phyloP scores from a whole-genome alignment of 257 asterid species.

The Ehretia macrophylla region DNA sequence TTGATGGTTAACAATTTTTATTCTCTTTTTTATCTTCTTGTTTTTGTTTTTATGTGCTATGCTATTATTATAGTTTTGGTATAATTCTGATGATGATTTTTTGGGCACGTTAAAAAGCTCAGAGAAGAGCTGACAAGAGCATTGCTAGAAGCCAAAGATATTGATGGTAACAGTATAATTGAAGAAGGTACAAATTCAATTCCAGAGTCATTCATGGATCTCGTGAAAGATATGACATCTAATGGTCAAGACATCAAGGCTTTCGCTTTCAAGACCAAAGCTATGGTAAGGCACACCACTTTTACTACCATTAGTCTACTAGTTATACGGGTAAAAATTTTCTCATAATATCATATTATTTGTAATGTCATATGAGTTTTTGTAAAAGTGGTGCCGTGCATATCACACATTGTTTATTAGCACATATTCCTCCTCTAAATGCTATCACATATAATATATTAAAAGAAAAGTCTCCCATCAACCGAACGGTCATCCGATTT shows the following conservation, averaged over 20 bases:
- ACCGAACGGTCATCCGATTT: no score
- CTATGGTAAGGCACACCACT: conserved; percentile 45
- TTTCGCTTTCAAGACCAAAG: conserved; percentile 73
- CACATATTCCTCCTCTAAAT: no score
- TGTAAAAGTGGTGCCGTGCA: no score
- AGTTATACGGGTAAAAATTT: neutral
- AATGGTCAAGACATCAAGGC: conserved; percentile 65
- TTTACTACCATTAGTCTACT: conserved; percentile 2
- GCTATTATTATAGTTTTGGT: neutral
- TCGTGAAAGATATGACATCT: conserved; percentile 63
- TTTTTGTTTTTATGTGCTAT: conserved; percentile 6
- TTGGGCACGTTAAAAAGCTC: conserved; percentile 51
- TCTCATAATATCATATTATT: conserved; percentile 2
- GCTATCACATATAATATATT: no score
- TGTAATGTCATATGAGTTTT: no score
- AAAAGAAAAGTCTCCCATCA: no score
- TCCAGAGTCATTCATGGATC: conserved; percentile 62
- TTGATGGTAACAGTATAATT: conserved; percentile 29
- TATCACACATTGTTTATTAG: no score
- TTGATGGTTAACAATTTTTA: no score
- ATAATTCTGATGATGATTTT: conserved; percentile 10
- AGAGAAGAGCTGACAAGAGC: conserved; percentile 88
- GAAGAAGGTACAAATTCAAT: conserved; percentile 24
- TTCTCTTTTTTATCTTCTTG: conserved; percentile 3
- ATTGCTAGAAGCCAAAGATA: conserved; percentile 52